phyloP scores from a whole-genome alignment of 1,284 basidiomycete genomes.

The Sporisorium iseilematis-ciliati region DNA sequence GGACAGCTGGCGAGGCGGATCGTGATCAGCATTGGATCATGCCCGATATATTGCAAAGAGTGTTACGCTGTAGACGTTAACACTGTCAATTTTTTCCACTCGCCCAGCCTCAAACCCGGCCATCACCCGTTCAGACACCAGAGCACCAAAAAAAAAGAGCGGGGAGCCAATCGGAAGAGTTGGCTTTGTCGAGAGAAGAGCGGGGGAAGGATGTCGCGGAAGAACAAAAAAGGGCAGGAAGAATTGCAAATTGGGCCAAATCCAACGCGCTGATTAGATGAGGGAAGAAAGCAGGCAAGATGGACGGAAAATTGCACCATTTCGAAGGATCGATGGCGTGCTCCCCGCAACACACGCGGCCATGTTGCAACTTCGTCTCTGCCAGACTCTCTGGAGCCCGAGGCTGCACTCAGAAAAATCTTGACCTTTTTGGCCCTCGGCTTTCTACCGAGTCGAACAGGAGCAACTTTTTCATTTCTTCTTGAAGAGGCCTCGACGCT shows the following conservation, averaged over 20 bases:
- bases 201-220: background rate
- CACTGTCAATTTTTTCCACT: background rate
- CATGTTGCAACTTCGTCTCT: background rate
- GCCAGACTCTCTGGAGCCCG: slow-evolving; percentile 40
- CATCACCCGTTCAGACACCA: background rate
- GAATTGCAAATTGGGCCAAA: slow-evolving; percentile 1
- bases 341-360: slow-evolving; percentile 17
- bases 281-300: slow-evolving; percentile 29
- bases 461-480: background rate
- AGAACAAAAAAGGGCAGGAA: background rate
- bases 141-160: background rate
- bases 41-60: background rate
- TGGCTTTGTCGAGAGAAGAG: slow-evolving; percentile 11
- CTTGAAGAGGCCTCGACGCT: slow-evolving; percentile 1
- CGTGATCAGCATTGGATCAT: background rate
- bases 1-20: slow-evolving; percentile 5
- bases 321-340: slow-evolving; percentile 30
- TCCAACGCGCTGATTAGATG: slow-evolving; percentile 24
- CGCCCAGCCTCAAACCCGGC: background rate
- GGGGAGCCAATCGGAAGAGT: slow-evolving; percentile 26
- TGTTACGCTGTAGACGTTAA: background rate
- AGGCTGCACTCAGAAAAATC: background rate
- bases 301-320: slow-evolving; percentile 33
- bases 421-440: background rate
- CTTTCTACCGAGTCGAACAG: slow-evolving; percentile 8